Evolutionary conservation across 805 yeast species (phyloP), one percentile per base, ranked within the genome.

Genomic region (Wickerhamomyces bisporus): DNA sequence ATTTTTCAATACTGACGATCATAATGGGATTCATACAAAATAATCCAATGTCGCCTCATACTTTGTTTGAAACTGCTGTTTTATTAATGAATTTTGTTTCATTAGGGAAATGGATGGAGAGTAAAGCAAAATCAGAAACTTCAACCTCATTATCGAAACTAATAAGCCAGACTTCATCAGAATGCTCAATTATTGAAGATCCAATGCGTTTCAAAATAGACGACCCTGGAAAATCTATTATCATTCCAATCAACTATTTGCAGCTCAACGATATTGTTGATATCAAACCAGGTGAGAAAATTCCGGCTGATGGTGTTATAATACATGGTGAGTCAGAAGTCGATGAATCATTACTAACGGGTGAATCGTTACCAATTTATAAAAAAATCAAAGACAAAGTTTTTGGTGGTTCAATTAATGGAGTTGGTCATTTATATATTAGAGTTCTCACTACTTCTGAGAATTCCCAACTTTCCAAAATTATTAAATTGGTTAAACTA

Each of bases 351-450:
- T 64, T 89, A 18, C 67, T 93, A 39, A 91, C 98, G 0, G 99
- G 99, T 35, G 98, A 93, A 61, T 76, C 95, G 0, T 55, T 75
- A 28, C 89, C 96, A 2, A 79, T 89, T 1, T 59, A 64, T 29
- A 93, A 91, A 52, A 52, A 36, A 3, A 50, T 50, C 2, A 88
- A 86, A 3, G 81, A 81, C 26, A 44, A 49, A 3, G 83, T 93
- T 2, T 78, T 85, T 55, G 97, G 96, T 12, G 99, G 99, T 0
- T 82, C 97, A 2, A 75, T 91, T 30, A 93, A 94, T 58, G 87
- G 93, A 0, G 68, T 81, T 2, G 85, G 88, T 9, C 70, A 78
- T 23, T 55, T 93, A 30, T 82, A 77, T 50, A 73, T 89, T 56
- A 68, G 63, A 45, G 91, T 89, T 0, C 69, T 77, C 3, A 67